These are phyloP conservation scores for Hortaea sp. DNA, from an alignment of 2,329 filamentous ascomycete species.

Conservation along the genomic window DNA sequence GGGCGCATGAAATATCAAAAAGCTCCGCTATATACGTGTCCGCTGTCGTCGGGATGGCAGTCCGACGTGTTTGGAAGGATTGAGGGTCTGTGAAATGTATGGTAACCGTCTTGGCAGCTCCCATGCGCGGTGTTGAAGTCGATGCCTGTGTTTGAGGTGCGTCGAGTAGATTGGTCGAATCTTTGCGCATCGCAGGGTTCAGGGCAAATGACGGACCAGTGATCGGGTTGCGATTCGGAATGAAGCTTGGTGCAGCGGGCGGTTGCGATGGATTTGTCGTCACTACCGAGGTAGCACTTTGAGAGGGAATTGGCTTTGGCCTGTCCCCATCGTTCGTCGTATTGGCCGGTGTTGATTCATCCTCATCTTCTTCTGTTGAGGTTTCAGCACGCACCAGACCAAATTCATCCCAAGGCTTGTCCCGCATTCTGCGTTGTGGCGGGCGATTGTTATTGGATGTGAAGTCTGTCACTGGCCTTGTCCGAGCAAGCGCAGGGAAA, in stretches of 20 bases:
- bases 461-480: slow-evolving; percentile 64
- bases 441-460: slow-evolving; percentile 67
- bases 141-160: slow-evolving; percentile 33
- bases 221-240: slow-evolving; percentile 41
- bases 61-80: slow-evolving; percentile 54
- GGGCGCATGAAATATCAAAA: slow-evolving; percentile 66
- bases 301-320: slow-evolving; percentile 23
- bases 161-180: slow-evolving; percentile 33
- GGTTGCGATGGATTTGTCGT: slow-evolving; percentile 17
- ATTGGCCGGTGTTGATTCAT: slow-evolving; percentile 28
- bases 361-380: slow-evolving; percentile 54
- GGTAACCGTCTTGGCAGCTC: slow-evolving; percentile 41
- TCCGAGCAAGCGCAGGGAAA: slow-evolving; percentile 68
- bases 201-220: slow-evolving; percentile 40
- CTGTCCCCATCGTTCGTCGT: not conserved
- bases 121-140: slow-evolving; percentile 38
- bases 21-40: slow-evolving; percentile 78
- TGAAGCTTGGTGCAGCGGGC: slow-evolving; percentile 17
- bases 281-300: slow-evolving; percentile 11
- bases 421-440: slow-evolving; percentile 54
- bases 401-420: slow-evolving; percentile 74
- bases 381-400: slow-evolving; percentile 62
- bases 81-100: slow-evolving; percentile 64
- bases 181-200: slow-evolving; percentile 30
- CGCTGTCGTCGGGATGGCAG: slow-evolving; percentile 65